phyloP scores from a whole-genome alignment of 106 monocot species.

The Platanthera guangdongensis region DNA sequence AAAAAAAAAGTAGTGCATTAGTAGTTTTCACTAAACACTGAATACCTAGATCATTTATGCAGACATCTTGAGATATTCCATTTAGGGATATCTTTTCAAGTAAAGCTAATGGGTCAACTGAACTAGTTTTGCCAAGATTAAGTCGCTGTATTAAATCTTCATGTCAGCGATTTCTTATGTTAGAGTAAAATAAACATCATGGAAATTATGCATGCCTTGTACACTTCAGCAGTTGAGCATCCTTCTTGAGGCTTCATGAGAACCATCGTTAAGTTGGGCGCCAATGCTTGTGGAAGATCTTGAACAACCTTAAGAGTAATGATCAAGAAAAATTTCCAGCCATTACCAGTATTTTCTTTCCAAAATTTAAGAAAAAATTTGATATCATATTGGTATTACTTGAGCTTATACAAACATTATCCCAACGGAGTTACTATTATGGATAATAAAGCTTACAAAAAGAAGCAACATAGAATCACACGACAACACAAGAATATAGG shows the following conservation, averaged over 20 bases:
- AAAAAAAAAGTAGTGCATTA: background rate
- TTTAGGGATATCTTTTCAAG: constrained; percentile 49
- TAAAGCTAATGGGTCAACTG: constrained; percentile 60
- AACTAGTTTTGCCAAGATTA: constrained; percentile 59
- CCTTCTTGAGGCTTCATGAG: constrained; percentile 93
- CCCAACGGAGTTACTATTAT: too few species aligned
- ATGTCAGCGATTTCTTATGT: background rate
- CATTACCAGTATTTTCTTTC: too few species aligned
- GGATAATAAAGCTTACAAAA: too few species aligned
- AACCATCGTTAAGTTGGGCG: constrained; percentile 72
- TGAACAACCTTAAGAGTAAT: constrained; percentile 53
- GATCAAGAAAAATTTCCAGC: too few species aligned
- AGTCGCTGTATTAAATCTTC: constrained; percentile 45
- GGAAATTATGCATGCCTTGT: constrained; percentile 46
- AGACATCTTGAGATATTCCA: constrained; percentile 88
- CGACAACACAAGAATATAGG: too few species aligned
- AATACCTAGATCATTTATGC: constrained; percentile 95
- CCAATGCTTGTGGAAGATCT: constrained; percentile 58
- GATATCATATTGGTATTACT: background rate
- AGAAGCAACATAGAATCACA: too few species aligned
- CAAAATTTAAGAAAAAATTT: too few species aligned
- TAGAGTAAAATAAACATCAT: constrained; percentile 5
- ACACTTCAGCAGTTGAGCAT: constrained; percentile 94
- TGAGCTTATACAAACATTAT: background rate
- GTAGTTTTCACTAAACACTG: background rate